Base-by-base conservation (phyloP, 2,329 filamentous ascomycete genomes). In the Alternaria viburni region DNA sequence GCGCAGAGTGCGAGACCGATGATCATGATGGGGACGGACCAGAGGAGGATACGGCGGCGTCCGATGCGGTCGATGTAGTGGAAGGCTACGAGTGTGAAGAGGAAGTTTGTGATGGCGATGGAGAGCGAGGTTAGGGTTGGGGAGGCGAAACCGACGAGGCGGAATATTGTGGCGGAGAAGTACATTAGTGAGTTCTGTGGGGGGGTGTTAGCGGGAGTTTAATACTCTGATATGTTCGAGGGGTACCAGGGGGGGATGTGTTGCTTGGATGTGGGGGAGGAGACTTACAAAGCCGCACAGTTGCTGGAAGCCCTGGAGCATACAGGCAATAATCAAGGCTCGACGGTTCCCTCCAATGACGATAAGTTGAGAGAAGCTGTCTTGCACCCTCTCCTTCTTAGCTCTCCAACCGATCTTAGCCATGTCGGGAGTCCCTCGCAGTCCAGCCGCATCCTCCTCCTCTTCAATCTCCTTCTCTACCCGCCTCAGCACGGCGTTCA, bases 251-350 rank as follows among this genome's bases (percentile, higher is more conserved):
- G 5, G 36, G 36, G 9, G 1, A 17, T 41, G 0, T 41, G 36
- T 41, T 41, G 15, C 28, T 19, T 47, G 17, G 21, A 25, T 3
- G 15, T 4, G 26, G 9, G 26, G 13, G 19, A 10, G 19, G 17
- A 21, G n/a, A 72, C 77, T 67, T 73, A 80, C 77, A 65, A 81
- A 81, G 19, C 80, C 93, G 73, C 92, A 96, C 1, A 97, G 85
- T 78, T 98, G 95, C 80, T 97, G 95, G 7, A 96, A 83, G 0
- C 89, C 93, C 75, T 97, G 94, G 3, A 97, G 84, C 67, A 96
- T 86, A 80, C 93, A 96, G 1, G 94, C 93, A 75, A 97, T 96
- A 0, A 87, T 87, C 75, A 97, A 80, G 0, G 95, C 94, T 64
- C 93, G 87, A 55, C 90, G 83, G 71, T 93, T 91, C 60, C 87